Evolutionary conservation across 208 protist genomes (phyloP).

Genomic region (Crithidia bombi): DNA sequence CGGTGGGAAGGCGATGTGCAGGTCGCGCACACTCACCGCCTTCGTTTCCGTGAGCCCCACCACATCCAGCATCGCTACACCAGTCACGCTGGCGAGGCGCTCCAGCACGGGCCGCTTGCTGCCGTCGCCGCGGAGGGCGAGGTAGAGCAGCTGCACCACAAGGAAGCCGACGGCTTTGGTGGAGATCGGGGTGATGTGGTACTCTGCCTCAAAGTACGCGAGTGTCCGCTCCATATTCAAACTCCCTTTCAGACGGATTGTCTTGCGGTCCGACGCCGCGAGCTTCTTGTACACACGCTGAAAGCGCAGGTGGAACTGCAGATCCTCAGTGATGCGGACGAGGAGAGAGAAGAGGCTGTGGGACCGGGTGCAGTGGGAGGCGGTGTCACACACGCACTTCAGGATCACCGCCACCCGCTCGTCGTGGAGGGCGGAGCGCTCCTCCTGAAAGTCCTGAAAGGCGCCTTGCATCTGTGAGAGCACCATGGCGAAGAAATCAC

Average conservation of each 20-base stretch:
- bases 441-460: conserved; percentile 39
- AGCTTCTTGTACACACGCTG: conserved; percentile 75
- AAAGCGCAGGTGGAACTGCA: conserved; percentile 89
- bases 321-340: conserved; percentile 81
- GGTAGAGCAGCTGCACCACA: conserved; percentile 77
- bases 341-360: conserved; percentile 70
- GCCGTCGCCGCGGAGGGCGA: conserved; percentile 59
- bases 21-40: conserved; percentile 66
- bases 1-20: conserved; percentile 87
- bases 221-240: conserved; percentile 87
- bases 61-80: conserved; percentile 59
- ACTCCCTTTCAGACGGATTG: conserved; percentile 62
- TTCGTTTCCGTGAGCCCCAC: conserved; percentile 74
- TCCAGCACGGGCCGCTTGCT: conserved; percentile 63
- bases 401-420: conserved; percentile 80
- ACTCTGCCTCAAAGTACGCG: conserved; percentile 89
- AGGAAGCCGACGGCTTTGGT: conserved; percentile 82
- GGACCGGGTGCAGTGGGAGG: conserved; percentile 75
- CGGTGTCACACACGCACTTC: conserved; percentile 59
- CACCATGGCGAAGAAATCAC: conserved; percentile 74
- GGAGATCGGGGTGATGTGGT: conserved; percentile 56
- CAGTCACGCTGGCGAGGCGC: conserved; percentile 65
- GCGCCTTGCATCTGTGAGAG: conserved; percentile 90
- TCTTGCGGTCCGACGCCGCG: conserved; percentile 58
- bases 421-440: conserved; percentile 56